phyloP scores from a whole-genome alignment of 805 yeast species.

The Candida parachauliodes region DNA sequence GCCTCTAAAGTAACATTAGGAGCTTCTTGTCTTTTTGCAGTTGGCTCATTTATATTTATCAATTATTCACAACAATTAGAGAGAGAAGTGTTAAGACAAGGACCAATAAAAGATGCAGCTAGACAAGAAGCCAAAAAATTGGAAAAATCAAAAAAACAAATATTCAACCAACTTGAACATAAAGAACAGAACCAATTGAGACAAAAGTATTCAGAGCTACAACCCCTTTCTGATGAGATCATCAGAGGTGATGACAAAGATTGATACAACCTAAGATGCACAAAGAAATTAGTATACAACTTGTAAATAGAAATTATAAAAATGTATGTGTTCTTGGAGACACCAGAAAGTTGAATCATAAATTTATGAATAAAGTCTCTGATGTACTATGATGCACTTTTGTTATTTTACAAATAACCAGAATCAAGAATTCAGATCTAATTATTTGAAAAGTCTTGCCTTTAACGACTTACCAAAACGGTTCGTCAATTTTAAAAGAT shows the following conservation, averaged over 20 bases:
- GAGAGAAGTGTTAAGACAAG: constrained; percentile 68
- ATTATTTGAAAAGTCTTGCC: constrained; percentile 24
- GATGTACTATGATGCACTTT: constrained; percentile 49
- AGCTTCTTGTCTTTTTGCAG: constrained; percentile 51
- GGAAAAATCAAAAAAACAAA: constrained; percentile 39
- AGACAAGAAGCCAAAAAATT: constrained; percentile 49
- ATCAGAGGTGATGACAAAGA: constrained; percentile 26
- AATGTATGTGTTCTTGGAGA: constrained; percentile 49
- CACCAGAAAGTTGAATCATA: constrained; percentile 36
- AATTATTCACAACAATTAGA: constrained; percentile 68
- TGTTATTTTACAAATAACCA: constrained; percentile 14
- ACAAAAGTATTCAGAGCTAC: constrained; percentile 53
- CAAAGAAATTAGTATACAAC: not conserved
- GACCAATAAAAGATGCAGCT: constrained; percentile 80
- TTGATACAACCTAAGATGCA: too few species aligned
- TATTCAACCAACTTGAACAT: constrained; percentile 61
- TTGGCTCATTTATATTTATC: constrained; percentile 62
- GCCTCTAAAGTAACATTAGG: constrained; percentile 77
- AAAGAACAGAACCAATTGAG: constrained; percentile 58
- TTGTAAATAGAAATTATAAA: constrained; percentile 1
- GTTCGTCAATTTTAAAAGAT: constrained; percentile 35
- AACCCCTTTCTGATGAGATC: constrained; percentile 50
- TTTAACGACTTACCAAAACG: constrained; percentile 41
- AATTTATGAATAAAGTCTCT: too few species aligned
- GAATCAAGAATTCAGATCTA: constrained; percentile 1